phyloP scores from a whole-genome alignment of 805 yeast genomes.

The Sugiyamaella smithiae region DNA sequence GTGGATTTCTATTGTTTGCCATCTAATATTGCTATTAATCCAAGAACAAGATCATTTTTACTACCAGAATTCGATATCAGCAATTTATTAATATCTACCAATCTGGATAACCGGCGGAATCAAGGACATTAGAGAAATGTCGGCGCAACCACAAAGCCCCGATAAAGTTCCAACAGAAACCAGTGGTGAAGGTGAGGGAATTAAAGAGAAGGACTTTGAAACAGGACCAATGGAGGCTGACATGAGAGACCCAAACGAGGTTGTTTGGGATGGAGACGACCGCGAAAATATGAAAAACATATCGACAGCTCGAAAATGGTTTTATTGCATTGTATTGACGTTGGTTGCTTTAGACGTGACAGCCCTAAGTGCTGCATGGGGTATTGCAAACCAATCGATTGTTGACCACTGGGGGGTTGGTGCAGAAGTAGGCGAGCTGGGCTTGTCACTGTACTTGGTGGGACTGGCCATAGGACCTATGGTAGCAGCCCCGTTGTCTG shows the following conservation, averaged over 20 bases:
- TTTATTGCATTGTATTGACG: constrained; percentile 32
- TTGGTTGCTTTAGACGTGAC: constrained; percentile 33
- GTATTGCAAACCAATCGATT: constrained; percentile 43
- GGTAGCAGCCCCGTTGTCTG: constrained; percentile 65
- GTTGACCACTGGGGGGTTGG: constrained; percentile 31
- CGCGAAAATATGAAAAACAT: constrained; percentile 38
- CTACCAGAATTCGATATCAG: no score
- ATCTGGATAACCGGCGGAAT: no score
- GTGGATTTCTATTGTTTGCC: no score
- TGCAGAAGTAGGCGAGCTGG: constrained; percentile 44
- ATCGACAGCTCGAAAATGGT: constrained; percentile 38
- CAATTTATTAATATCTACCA: no score
- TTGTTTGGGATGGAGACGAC: constrained; percentile 34
- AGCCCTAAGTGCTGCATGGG: constrained; percentile 50
- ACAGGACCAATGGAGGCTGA: constrained; percentile 41
- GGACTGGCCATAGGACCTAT: constrained; percentile 67
- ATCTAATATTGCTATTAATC: no score
- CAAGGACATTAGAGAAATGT: no score
- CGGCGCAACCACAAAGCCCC: no score
- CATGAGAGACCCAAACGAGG: constrained; percentile 20
- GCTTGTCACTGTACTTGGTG: constrained; percentile 49
- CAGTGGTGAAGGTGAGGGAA: not conserved
- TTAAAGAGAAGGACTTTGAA: constrained; percentile 26
- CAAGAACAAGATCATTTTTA: no score
- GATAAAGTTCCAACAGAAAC: not conserved